Evolutionary conservation across 2,329 filamentous ascomycete species (phyloP).

Genomic region (Pseudopithomyces chartarum): DNA sequence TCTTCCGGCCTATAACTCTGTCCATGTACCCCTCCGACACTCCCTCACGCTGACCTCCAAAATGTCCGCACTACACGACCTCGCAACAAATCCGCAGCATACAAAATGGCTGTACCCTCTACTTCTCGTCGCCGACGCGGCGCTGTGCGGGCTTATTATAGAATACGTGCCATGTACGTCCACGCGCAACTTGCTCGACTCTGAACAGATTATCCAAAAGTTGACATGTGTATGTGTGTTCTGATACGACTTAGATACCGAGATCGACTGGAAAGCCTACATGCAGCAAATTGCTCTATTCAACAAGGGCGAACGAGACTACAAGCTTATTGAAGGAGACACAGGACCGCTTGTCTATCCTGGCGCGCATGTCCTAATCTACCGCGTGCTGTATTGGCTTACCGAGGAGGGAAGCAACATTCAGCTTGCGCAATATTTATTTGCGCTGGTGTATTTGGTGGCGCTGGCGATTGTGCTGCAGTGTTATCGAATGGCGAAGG

Average conservation of each 20-base stretch:
- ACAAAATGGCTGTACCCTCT: slow-evolving; percentile 68
- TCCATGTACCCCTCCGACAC: neutral
- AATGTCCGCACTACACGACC: slow-evolving; percentile 24
- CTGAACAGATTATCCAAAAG: neutral
- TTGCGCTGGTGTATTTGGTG: slow-evolving; percentile 77
- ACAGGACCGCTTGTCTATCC: slow-evolving; percentile 97
- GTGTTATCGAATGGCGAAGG: slow-evolving; percentile 78
- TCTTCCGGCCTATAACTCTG: slow-evolving; percentile 17
- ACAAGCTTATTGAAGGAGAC: slow-evolving; percentile 80
- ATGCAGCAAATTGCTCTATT: slow-evolving; percentile 90
- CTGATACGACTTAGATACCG: slow-evolving; percentile 70
- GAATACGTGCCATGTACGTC: slow-evolving; percentile 80
- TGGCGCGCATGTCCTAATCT: slow-evolving; percentile 90
- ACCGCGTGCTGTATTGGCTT: slow-evolving; percentile 76
- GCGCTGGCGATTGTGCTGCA: slow-evolving; percentile 78
- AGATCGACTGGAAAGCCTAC: slow-evolving; percentile 97
- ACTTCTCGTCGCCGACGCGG: slow-evolving; percentile 71
- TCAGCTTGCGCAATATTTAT: slow-evolving; percentile 79
- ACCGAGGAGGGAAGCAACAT: slow-evolving; percentile 80
- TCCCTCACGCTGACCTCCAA: slow-evolving; percentile 15
- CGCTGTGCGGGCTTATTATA: slow-evolving; percentile 75
- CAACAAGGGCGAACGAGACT: slow-evolving; percentile 84
- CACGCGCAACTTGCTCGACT: neutral
- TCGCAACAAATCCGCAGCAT: slow-evolving; percentile 61
- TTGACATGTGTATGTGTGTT: neutral